Evolutionary conservation across 2,329 filamentous ascomycete species (phyloP), one percentile per base, ranked within the genome.

Genomic region (Ceratocystis ficicola): DNA sequence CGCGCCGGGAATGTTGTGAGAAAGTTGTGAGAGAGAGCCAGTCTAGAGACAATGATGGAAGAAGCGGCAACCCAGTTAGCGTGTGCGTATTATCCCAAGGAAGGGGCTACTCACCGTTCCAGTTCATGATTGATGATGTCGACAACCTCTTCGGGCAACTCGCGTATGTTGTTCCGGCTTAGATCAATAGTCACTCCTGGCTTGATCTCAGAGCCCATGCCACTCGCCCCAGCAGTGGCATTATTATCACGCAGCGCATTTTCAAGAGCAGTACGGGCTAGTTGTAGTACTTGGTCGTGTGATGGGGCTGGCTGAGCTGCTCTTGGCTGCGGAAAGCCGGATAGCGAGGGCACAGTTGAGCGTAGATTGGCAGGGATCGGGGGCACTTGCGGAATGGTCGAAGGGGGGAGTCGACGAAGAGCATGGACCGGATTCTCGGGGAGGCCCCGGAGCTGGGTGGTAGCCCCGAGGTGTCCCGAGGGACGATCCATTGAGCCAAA

Each of bases 21-120:
- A 70, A 84, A 85, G 74, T 92, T 92, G 76, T 92, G 88, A n/a
- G 88, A 90, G 69, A 93, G 78, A 62, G 89, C 89, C 64, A 93
- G 82, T 71, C 88, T 91, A 72, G 30, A 25, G 41, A 41, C 46
- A 25, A 22, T 20, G 22, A 32, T 25, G 12, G n/a, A 50, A 50
- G 48, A 22, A 50, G n/a, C 48, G 25, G 30, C 7, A 32, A 1
- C 6, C 30, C 30, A 32, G 48, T 48, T 28, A 30, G n/a, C 52
- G 50, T 52, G 28, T 50, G 57, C 48, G 55, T 44, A 52, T 12
- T 44, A 25, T 32, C 28, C 20, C 28, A 5, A 10, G 41, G 6
- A 25, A 22, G 48, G 30, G 44, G 57, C 46, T 62, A 59, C 78
- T 64, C 73, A 89, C 86, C 87, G 81, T 76, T 89, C 87, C 69